These are phyloP conservation scores for Penicillium sp. DNA, from an alignment of 2,329 filamentous ascomycete species.

Conservation along the genomic window DNA sequence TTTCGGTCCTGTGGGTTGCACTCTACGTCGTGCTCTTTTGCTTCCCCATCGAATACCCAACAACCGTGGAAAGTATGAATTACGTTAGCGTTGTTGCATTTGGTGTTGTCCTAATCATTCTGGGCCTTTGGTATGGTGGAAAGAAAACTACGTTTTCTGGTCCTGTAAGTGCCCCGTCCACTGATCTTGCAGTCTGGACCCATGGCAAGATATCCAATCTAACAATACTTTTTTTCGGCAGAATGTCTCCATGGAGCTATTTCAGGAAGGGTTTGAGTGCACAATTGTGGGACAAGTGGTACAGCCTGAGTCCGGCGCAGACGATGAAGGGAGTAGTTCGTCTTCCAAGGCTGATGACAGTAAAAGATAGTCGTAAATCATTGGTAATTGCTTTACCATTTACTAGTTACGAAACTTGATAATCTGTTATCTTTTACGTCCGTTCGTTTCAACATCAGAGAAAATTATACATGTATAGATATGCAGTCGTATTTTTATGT, in stretches of 20 bases:
- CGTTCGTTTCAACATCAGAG: not conserved
- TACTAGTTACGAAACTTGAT: not conserved
- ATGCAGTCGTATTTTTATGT: too few species aligned
- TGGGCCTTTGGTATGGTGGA: not conserved
- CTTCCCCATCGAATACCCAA: constrained; percentile 40
- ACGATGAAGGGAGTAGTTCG: not conserved
- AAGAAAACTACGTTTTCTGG: not conserved
- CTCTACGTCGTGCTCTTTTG: constrained; percentile 45
- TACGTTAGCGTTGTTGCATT: not conserved
- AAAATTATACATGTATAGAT: too few species aligned
- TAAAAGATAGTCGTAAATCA: not conserved
- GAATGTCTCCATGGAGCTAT: not conserved
- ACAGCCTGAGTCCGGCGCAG: not conserved
- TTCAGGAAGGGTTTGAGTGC: not conserved
- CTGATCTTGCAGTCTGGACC: not conserved
- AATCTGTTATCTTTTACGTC: not conserved
- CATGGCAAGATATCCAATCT: not conserved
- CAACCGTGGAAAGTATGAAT: not conserved
- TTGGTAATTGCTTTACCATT: not conserved
- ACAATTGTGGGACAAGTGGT: not conserved
- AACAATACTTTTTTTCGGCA: not conserved
- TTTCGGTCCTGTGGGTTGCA: constrained; percentile 42
- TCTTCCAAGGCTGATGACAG: not conserved
- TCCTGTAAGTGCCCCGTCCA: not conserved
- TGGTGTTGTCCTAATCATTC: not conserved